A percentile compares a stretch with the other conserved stretches of the same genome.
Conservation (phyloP, 192 early-diverging fungal species). For the Rhizophagus prolifer region DNA sequence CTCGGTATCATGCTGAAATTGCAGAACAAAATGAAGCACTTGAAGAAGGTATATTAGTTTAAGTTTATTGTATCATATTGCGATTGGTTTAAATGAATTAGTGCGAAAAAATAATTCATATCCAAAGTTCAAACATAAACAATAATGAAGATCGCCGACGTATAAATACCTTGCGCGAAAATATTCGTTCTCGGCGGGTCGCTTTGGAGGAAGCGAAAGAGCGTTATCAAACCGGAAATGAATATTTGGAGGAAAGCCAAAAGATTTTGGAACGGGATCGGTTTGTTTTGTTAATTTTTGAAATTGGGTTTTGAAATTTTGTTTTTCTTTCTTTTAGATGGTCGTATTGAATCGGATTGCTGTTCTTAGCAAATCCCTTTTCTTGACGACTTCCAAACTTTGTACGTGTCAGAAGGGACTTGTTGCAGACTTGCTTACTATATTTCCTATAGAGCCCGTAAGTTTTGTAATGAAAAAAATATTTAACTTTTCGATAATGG, state of each 20-base stretch:
- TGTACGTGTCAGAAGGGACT: constrained; percentile 47
- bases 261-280: constrained; percentile 45
- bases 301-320: constrained; percentile 32
- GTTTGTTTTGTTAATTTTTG: constrained; percentile 36
- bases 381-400: constrained; percentile 28
- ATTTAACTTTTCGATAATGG: constrained; percentile 15
- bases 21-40: constrained; percentile 41
- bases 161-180: constrained; percentile 32
- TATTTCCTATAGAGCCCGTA: constrained; percentile 56
- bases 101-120: background rate
- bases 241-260: constrained; percentile 50
- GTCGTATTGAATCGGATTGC: constrained; percentile 31
- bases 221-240: constrained; percentile 41
- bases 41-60: constrained; percentile 31
- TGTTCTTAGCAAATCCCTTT: constrained; percentile 30
- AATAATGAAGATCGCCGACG: constrained; percentile 35
- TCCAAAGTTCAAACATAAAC: constrained; percentile 1
- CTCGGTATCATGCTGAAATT: constrained; percentile 41
- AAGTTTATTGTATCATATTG: background rate
- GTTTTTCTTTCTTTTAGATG: constrained; percentile 28
- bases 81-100: background rate
- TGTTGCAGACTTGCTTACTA: constrained; percentile 57
- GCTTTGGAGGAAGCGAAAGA: constrained; percentile 40
- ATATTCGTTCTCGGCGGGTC: constrained; percentile 35
- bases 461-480: background rate